Percentiles rank a stretch among this genome's conserved stretches.
Evolutionary conservation across 768 basidiomycete species (phyloP).

Genomic region (Cystofilobasidium ferigula): DNA sequence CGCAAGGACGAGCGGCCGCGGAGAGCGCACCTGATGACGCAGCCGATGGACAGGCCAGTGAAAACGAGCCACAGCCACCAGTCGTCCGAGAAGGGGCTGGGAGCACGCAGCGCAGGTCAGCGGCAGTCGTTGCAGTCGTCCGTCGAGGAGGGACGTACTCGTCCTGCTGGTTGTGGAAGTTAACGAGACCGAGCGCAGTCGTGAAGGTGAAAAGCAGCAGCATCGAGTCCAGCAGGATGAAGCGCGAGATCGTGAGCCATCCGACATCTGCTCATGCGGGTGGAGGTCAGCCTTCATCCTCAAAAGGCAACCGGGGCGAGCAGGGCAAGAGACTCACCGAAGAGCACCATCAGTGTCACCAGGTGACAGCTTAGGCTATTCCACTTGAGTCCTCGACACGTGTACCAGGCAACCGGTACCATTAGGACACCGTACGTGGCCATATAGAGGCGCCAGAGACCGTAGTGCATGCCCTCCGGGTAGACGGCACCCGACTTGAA

Average conservation of each 20-base stretch:
- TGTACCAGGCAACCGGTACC: slow-evolving; percentile 96
- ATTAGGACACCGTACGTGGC: slow-evolving; percentile 88
- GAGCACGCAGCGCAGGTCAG: background rate
- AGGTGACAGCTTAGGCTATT: slow-evolving; percentile 78
- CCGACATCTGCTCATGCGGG: slow-evolving; percentile 95
- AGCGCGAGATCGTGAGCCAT: slow-evolving; percentile 92
- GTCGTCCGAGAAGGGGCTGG: slow-evolving; percentile 80
- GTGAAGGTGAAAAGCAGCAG: slow-evolving; percentile 97
- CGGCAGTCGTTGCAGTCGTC: background rate
- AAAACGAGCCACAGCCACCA: slow-evolving; percentile 96
- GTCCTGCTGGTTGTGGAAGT: slow-evolving; percentile 94
- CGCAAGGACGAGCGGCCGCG: background rate
- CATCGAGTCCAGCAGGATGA: slow-evolving; percentile 97
- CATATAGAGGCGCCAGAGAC: slow-evolving; percentile 88
- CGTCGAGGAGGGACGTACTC: slow-evolving; percentile 64
- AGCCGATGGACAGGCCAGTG: slow-evolving; percentile 89
- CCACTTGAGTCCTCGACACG: slow-evolving; percentile 86
- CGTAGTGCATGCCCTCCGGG: slow-evolving; percentile 73
- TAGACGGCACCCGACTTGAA: slow-evolving; percentile 86
- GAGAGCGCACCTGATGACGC: slow-evolving; percentile 64
- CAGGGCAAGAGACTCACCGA: slow-evolving; percentile 48
- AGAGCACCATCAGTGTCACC: slow-evolving; percentile 83
- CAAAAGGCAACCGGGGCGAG: slow-evolving; percentile 5
- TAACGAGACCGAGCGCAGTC: slow-evolving; percentile 84
- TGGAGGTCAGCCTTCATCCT: too few relatives aligned